Percentiles rank a stretch among this genome's conserved stretches.
phyloP scores from a whole-genome alignment of 2,329 filamentous ascomycete species.

The Tympanopsis confertula region DNA sequence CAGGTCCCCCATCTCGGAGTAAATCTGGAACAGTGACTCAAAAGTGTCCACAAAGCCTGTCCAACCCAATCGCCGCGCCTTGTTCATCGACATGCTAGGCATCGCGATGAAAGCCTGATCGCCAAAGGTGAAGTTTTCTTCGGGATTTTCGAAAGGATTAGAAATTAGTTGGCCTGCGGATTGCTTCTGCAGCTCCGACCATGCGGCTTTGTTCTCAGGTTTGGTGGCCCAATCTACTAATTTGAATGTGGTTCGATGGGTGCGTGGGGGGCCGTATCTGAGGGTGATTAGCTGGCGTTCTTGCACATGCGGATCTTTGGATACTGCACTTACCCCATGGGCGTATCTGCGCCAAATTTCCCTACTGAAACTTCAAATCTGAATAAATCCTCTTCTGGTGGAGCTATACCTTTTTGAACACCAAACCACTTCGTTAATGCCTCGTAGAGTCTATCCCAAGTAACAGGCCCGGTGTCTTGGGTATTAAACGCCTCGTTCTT shows the following conservation, averaged over 20 bases:
- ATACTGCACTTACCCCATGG: conserved; percentile 15
- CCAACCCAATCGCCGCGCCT: conserved; percentile 17
- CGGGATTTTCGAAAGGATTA: conserved; percentile 29
- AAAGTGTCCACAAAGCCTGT: conserved; percentile 18
- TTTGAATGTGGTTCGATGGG: conserved; percentile 23
- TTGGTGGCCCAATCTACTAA: conserved; percentile 31
- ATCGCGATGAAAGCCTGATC: conserved; percentile 26
- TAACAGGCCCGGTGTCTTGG: conserved; percentile 28
- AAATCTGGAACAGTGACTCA: conserved; percentile 11
- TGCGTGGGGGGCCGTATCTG: conserved; percentile 29
- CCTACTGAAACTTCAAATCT: too few relatives aligned
- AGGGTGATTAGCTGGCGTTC: too few relatives aligned
- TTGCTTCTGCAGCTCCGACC: conserved; percentile 27
- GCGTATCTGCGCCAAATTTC: too few relatives aligned
- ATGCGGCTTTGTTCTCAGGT: conserved; percentile 27
- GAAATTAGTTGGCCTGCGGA: conserved; percentile 24
- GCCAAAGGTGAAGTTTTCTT: conserved; percentile 30
- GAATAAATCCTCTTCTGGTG: too few relatives aligned
- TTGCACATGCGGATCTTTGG: conserved; percentile 6
- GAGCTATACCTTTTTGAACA: too few relatives aligned
- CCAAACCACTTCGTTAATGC: conserved; percentile 30
- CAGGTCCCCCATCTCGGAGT: conserved; percentile 7
- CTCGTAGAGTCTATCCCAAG: conserved; percentile 34
- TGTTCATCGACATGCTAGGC: conserved; percentile 10
- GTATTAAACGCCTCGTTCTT: conserved; percentile 35